phyloP scores from a whole-genome alignment of 73 alveolate species.

The Tetrahymena thermophila region DNA sequence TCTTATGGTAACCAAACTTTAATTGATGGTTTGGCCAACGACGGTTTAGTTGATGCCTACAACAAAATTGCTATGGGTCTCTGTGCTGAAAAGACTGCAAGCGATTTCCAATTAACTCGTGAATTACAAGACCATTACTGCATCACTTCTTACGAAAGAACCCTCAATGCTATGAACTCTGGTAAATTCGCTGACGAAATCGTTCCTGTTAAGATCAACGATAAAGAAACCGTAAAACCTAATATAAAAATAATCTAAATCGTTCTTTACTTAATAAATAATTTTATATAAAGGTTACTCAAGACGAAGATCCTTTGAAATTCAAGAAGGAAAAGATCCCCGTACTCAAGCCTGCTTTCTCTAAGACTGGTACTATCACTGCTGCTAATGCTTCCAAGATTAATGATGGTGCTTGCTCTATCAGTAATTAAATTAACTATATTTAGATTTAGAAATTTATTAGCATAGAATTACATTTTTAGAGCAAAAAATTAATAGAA shows the following conservation, averaged over 20 bases:
- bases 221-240: constrained; percentile 41
- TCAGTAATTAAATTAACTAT: background rate
- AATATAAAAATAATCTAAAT: background rate
- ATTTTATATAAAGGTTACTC: background rate
- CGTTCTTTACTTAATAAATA: background rate
- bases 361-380: constrained; percentile 67
- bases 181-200: constrained; percentile 68
- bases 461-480: background rate
- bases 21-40: constrained; percentile 59
- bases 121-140: constrained; percentile 71
- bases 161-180: constrained; percentile 58
- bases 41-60: constrained; percentile 71
- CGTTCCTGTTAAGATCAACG: constrained; percentile 51
- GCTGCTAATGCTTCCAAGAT: constrained; percentile 78
- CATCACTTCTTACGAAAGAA: constrained; percentile 62
- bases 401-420: constrained; percentile 76
- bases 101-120: constrained; percentile 67
- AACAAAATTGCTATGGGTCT: constrained; percentile 72
- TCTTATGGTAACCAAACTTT: constrained; percentile 56
- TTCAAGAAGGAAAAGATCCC: constrained; percentile 70
- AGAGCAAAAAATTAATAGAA: background rate
- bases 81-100: constrained; percentile 70
- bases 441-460: background rate
- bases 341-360: constrained; percentile 66
- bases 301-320: constrained; percentile 75